Evolutionary conservation across 2,329 filamentous ascomycete species (phyloP).

Genomic region (Phyllosticta capitalensis): DNA sequence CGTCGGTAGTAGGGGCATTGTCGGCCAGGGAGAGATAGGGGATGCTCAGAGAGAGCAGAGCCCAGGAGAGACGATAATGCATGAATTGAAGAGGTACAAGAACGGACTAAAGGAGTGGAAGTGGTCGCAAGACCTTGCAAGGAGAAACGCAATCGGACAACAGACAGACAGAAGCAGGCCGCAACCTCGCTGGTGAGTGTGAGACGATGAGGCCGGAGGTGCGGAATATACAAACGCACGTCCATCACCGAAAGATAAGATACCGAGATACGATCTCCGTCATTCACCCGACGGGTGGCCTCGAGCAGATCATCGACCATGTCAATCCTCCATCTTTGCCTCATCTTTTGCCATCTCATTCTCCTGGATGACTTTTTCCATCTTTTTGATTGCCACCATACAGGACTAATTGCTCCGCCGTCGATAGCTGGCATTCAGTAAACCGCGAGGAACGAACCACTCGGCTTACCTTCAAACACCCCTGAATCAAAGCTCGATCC

Average conservation of each 20-base stretch:
- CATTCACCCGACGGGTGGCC: neutral
- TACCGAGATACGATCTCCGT: neutral
- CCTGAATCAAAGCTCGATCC: neutral
- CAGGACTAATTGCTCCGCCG: too few relatives aligned
- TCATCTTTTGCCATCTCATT: neutral
- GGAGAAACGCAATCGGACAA: neutral
- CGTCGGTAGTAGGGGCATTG: neutral
- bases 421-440: too few relatives aligned
- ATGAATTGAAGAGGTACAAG: neutral
- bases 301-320: neutral
- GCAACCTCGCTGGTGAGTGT: neutral
- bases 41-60: neutral
- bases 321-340: neutral
- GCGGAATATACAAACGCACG: neutral
- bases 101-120: neutral
- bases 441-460: too few relatives aligned
- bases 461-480: neutral
- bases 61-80: neutral
- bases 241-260: neutral
- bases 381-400: too few relatives aligned
- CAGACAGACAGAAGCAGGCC: neutral
- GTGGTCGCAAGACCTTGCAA: neutral
- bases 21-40: neutral
- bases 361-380: too few relatives aligned
- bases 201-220: neutral